Base-by-base conservation (phyloP, 108 stramenopile genomes). In the Conticribra guillardii region DNA sequence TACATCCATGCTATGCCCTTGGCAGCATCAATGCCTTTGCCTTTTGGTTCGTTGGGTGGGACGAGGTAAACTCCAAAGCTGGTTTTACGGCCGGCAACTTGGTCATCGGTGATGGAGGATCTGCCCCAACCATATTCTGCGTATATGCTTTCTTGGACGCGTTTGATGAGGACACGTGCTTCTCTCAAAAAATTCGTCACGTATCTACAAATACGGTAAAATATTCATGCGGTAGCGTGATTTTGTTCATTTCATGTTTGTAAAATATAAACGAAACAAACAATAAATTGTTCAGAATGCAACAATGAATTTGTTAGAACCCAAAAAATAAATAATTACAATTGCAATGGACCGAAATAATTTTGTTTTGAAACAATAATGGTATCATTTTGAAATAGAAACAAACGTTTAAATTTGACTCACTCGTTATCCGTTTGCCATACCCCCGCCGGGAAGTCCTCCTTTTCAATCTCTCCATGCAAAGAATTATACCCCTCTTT, bases 341-440 rank as follows among this genome's bases (percentile, higher is more conserved):
- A n/a, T n/a, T n/a, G n/a, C n/a, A n/a, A n/a, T n/a, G n/a, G n/a
- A n/a, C n/a, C n/a, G n/a, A n/a, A n/a, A n/a, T n/a, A n/a, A n/a
- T n/a, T n/a, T n/a, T n/a, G n/a, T n/a, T n/a, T n/a, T n/a, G n/a
- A n/a, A n/a, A n/a, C n/a, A n/a, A n/a, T n/a, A n/a, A n/a, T n/a
- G n/a, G n/a, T n/a, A n/a, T n/a, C n/a, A n/a, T n/a, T n/a, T n/a
- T n/a, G n/a, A n/a, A n/a, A n/a, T n/a, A n/a, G n/a, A n/a, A n/a
- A 11, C 37, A 41, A 41, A 41, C 37, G 37, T 41, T 41, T 11
- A 41, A 41, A 41, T 41, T 9, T 41, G 4, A 62, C 62, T 63
- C 62, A 63, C 62, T 76, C 74, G 29, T 60, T 54, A 68, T 92
- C 87, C n/a, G 49, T 76, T 77, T 92, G 91, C 91, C 91, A 86